Evolutionary conservation across 106 monocot genomes (phyloP).

Genomic region (Dioscorea dumetorum): DNA sequence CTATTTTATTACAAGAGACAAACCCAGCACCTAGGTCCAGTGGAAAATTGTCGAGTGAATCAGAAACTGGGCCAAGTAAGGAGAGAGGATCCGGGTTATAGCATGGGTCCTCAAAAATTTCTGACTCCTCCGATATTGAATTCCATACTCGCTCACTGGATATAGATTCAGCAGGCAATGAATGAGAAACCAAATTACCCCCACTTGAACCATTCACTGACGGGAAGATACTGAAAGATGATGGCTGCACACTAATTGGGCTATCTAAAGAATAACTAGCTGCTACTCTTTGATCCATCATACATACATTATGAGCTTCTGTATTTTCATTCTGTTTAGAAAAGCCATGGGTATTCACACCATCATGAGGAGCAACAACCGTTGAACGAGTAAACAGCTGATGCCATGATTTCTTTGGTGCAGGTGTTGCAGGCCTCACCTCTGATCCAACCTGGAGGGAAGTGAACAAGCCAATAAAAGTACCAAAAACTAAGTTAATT

Average conservation of each 20-base stretch:
- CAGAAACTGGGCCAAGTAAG: constrained; percentile 59
- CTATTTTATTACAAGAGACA: constrained; percentile 19
- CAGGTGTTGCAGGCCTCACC: constrained; percentile 20
- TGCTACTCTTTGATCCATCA: constrained; percentile 21
- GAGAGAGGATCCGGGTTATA: constrained; percentile 65
- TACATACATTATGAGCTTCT: constrained; percentile 14
- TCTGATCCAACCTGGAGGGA: constrained; percentile 33
- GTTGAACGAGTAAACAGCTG: constrained; percentile 73
- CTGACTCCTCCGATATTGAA: constrained; percentile 47
- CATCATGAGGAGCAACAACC: constrained; percentile 50
- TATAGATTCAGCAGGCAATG: constrained; percentile 5
- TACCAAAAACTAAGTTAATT: too few relatives aligned
- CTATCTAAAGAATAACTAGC: constrained; percentile 22
- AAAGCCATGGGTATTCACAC: constrained; percentile 10
- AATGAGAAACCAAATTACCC: constrained; percentile 9
- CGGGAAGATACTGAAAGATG: constrained; percentile 18
- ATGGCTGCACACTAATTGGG: constrained; percentile 18
- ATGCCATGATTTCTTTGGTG: constrained; percentile 77
- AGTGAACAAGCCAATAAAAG: not conserved
- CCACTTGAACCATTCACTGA: constrained; percentile 6
- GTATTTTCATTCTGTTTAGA: constrained; percentile 18
- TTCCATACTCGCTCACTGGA: constrained; percentile 28
- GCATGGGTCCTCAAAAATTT: constrained; percentile 85
- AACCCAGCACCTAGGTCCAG: constrained; percentile 49
- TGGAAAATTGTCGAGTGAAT: constrained; percentile 66